Evolutionary conservation across 768 basidiomycete genomes (phyloP).

Genomic region (Rhizopogon salebrosus): DNA sequence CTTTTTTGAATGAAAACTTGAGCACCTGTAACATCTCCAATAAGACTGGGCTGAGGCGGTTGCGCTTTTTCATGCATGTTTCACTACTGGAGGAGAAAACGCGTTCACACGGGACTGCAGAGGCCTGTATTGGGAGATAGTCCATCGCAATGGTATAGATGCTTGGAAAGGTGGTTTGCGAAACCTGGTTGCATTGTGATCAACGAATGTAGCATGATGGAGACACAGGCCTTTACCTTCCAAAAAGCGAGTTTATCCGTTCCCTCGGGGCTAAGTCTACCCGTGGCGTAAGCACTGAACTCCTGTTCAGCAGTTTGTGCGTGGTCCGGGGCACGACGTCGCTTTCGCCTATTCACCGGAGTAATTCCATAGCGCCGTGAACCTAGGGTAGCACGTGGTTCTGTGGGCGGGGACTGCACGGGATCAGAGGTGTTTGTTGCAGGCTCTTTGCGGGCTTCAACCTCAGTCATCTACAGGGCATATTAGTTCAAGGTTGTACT

Average conservation of each 20-base stretch:
- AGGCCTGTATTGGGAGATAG: slow-evolving; percentile 22
- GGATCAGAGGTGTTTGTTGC: not conserved
- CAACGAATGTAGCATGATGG: not conserved
- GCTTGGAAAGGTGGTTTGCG: not conserved
- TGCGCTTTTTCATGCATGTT: not conserved
- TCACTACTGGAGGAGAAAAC: slow-evolving; percentile 13
- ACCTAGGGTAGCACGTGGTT: not conserved
- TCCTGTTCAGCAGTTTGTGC: not conserved
- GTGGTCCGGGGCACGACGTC: not conserved
- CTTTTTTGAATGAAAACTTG: slow-evolving; percentile 3
- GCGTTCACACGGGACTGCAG: slow-evolving; percentile 17
- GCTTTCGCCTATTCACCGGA: not conserved
- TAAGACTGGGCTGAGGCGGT: not conserved
- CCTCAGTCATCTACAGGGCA: too few species aligned
- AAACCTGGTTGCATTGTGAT: not conserved
- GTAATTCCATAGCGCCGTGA: not conserved
- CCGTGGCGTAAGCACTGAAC: not conserved
- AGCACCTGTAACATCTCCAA: slow-evolving; percentile 16
- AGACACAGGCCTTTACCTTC: not conserved
- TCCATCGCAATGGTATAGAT: slow-evolving; percentile 23
- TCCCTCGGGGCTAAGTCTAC: not conserved
- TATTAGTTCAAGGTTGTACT: too few species aligned
- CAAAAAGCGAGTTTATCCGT: not conserved
- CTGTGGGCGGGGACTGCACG: not conserved
- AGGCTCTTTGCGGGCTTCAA: not conserved